A percentile compares a stretch with the other conserved stretches of the same genome.
Evolutionary conservation across 768 basidiomycete species (phyloP).

Genomic region (Calocybe cyanea): DNA sequence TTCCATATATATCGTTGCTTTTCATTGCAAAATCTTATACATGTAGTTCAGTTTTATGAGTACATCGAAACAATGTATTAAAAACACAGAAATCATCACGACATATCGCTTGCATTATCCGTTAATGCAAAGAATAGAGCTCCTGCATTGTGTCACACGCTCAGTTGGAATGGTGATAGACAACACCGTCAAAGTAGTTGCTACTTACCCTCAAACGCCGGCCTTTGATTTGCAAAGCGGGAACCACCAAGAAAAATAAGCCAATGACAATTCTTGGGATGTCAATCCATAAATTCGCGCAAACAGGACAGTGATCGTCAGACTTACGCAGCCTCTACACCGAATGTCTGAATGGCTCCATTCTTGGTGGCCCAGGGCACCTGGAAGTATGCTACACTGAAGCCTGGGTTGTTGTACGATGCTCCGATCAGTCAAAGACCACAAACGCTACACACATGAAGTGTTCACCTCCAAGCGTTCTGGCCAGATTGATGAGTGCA

Average conservation of each 20-base stretch:
- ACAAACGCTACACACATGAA: no score
- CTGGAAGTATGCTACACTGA: constrained; percentile 57
- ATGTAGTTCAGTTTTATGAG: no score
- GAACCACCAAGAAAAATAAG: constrained; percentile 47
- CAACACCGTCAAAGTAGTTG: background rate
- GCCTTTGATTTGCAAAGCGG: constrained; percentile 44
- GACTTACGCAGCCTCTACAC: constrained; percentile 49
- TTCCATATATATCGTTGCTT: no score
- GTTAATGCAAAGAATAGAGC: constrained; percentile 18
- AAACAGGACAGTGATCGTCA: background rate
- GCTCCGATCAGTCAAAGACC: background rate
- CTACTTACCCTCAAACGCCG: constrained; percentile 35
- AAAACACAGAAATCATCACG: no score
- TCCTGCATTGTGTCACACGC: constrained; percentile 6
- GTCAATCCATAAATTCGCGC: background rate
- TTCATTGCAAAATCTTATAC: no score
- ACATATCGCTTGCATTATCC: background rate
- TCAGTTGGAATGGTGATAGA: background rate
- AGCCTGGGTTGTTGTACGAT: constrained; percentile 21
- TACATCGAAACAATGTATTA: no score
- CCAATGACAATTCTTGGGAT: constrained; percentile 38
- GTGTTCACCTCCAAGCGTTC: constrained; percentile 42
- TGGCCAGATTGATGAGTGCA: constrained; percentile 49
- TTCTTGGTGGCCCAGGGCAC: constrained; percentile 50
- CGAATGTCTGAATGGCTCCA: constrained; percentile 53